Conservation (phyloP, 768 basidiomycete species). For the Glaciozyma antarctica region DNA sequence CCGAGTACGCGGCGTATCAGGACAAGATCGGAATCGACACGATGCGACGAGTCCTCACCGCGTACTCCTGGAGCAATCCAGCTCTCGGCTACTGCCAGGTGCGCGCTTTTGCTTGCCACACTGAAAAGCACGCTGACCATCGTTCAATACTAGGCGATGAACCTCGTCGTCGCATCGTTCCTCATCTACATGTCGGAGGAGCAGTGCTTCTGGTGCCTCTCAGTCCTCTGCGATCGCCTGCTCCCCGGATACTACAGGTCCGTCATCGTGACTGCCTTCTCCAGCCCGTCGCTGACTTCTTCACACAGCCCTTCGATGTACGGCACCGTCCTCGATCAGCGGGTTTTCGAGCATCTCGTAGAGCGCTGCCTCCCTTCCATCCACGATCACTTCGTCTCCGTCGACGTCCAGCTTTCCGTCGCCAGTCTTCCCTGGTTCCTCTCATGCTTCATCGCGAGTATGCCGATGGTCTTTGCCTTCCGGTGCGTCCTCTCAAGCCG, state of each 20-base stretch:
- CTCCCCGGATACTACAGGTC: slow-evolving; percentile 96
- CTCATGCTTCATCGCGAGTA: slow-evolving; percentile 61
- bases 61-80: slow-evolving; percentile 91
- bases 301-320: slow-evolving; percentile 82
- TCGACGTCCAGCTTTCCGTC: slow-evolving; percentile 93
- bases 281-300: background rate
- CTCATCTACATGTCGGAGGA: slow-evolving; percentile 98
- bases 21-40: slow-evolving; percentile 73
- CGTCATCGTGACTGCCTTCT: slow-evolving; percentile 31
- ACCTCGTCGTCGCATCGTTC: slow-evolving; percentile 91
- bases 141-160: slow-evolving; percentile 73
- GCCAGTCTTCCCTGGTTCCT: slow-evolving; percentile 97
- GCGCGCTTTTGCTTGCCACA: background rate
- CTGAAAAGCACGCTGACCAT: background rate
- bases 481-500: slow-evolving; percentile 40
- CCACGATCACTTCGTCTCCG: slow-evolving; percentile 77
- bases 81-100: slow-evolving; percentile 37
- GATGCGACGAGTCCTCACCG: slow-evolving; percentile 79
- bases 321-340: slow-evolving; percentile 94
- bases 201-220: slow-evolving; percentile 93
- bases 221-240: slow-evolving; percentile 86
- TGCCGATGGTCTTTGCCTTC: slow-evolving; percentile 83
- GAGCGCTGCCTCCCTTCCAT: slow-evolving; percentile 57
- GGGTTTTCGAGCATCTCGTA: slow-evolving; percentile 92
- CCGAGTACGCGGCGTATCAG: slow-evolving; percentile 95